phyloP scores from a whole-genome alignment of 139 green algal genomes.

The Pseudopediastrum boryanum region DNA sequence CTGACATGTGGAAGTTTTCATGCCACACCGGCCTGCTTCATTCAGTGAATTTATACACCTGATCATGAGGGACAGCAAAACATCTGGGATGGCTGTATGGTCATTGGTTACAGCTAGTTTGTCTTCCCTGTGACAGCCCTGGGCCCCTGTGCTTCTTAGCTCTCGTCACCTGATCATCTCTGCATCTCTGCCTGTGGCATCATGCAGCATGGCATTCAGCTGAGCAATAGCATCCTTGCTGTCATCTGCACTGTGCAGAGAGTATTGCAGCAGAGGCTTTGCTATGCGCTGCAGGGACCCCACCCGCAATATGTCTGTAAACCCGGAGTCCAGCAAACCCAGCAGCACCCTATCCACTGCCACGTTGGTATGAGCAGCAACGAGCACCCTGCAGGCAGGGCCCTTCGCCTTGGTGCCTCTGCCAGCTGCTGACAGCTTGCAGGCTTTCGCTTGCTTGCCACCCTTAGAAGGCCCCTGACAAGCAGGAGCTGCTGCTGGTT shows the following conservation, averaged over 20 bases:
- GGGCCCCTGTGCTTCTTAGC: too few relatives aligned
- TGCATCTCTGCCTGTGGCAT: conserved; percentile 15
- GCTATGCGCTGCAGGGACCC: conserved; percentile 76
- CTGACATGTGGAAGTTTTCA: too few relatives aligned
- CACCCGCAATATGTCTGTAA: conserved; percentile 78
- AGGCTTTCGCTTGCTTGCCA: conserved; percentile 5
- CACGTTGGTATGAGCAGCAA: conserved; percentile 88
- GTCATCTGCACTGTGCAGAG: conserved; percentile 64
- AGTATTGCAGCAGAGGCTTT: conserved; percentile 67
- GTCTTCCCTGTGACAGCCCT: too few relatives aligned
- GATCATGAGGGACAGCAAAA: too few relatives aligned
- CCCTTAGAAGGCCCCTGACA: too few relatives aligned
- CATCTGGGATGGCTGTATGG: too few relatives aligned
- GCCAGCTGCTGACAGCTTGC: not conserved
- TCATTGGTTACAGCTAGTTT: too few relatives aligned
- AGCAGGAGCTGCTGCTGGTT: not conserved
- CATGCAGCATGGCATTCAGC: conserved; percentile 66
- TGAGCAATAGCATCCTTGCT: conserved; percentile 23
- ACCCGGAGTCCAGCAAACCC: conserved; percentile 55
- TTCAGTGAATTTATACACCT: too few relatives aligned
- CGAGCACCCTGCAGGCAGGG: conserved; percentile 57
- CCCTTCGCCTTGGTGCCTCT: conserved; percentile 4
- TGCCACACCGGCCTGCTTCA: too few relatives aligned
- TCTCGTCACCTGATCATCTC: conserved; percentile 29
- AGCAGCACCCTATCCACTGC: conserved; percentile 72